phyloP scores from a whole-genome alignment of 2,329 filamentous ascomycete genomes.

The Sporothrix pseudoabietina region DNA sequence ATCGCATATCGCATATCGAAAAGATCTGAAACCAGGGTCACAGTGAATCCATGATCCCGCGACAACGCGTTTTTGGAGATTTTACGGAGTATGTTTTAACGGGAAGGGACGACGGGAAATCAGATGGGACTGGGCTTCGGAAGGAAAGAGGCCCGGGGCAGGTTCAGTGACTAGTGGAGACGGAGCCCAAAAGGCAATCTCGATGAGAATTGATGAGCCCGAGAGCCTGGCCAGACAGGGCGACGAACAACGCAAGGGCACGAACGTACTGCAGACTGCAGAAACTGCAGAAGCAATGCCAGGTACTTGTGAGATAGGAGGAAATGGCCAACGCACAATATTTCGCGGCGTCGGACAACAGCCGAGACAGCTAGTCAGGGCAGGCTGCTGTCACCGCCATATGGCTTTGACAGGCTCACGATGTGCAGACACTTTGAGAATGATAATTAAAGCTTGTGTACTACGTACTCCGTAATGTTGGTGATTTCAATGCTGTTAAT shows the following conservation, averaged over 20 bases:
- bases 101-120: neutral
- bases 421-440: neutral
- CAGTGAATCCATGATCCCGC: neutral
- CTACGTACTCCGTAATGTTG: too few species aligned
- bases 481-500: neutral
- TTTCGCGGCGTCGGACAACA: neutral
- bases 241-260: neutral
- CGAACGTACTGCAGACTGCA: neutral
- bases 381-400: constrained; percentile 1
- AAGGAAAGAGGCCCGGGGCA: neutral
- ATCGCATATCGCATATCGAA: neutral
- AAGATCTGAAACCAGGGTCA: neutral
- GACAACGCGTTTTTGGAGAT: neutral
- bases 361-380: neutral
- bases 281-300: neutral
- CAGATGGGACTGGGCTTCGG: neutral
- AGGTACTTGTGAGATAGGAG: neutral
- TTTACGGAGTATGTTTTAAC: neutral
- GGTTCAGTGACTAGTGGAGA: neutral
- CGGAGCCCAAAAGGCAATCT: constrained; percentile 9
- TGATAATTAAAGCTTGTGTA: neutral
- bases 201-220: constrained; percentile 1
- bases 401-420: neutral
- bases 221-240: neutral
- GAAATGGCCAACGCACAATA: neutral